phyloP scores from a whole-genome alignment of 2,329 filamentous ascomycete genomes.

The Balansia obtecta region DNA sequence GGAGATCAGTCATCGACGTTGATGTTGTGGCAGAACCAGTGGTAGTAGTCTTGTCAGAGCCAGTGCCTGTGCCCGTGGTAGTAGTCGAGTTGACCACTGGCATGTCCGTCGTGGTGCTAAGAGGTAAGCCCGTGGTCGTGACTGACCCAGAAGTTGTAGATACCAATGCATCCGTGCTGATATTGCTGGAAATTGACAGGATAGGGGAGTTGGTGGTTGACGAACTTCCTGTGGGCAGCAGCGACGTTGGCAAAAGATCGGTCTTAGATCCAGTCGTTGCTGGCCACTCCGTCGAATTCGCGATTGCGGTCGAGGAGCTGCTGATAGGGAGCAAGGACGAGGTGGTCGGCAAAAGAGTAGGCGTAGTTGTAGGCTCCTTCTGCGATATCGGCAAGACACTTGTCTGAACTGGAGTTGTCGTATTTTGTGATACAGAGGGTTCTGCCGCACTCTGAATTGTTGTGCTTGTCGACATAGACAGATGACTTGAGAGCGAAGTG shows the following conservation, averaged over 20 bases:
- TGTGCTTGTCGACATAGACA: slow-evolving; percentile 8
- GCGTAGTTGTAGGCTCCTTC: not conserved
- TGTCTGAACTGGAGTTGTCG: not conserved
- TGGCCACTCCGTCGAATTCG: not conserved
- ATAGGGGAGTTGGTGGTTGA: not conserved
- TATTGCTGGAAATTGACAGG: slow-evolving; percentile 3
- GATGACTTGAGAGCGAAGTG: slow-evolving; percentile 11
- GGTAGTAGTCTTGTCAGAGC: not conserved
- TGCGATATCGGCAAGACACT: not conserved
- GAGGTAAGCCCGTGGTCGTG: not conserved
- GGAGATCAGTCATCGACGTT: slow-evolving; percentile 2
- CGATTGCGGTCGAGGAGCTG: not conserved
- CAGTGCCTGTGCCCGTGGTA: not conserved
- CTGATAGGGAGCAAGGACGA: not conserved
- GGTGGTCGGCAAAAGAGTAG: not conserved
- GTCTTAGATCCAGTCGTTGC: not conserved
- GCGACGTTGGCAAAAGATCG: not conserved
- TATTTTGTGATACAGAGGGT: not conserved
- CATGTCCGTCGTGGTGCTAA: slow-evolving; percentile 1
- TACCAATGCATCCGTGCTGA: slow-evolving; percentile 7
- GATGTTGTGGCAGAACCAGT: not conserved
- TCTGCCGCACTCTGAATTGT: not conserved
- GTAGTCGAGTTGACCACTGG: slow-evolving; percentile 7
- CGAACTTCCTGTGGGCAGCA: not conserved
- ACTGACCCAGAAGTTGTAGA: slow-evolving; percentile 6